These are phyloP conservation scores for Sambucus nigra DNA, from an alignment of 129 eudicot genomes.

Conservation along the genomic window DNA sequence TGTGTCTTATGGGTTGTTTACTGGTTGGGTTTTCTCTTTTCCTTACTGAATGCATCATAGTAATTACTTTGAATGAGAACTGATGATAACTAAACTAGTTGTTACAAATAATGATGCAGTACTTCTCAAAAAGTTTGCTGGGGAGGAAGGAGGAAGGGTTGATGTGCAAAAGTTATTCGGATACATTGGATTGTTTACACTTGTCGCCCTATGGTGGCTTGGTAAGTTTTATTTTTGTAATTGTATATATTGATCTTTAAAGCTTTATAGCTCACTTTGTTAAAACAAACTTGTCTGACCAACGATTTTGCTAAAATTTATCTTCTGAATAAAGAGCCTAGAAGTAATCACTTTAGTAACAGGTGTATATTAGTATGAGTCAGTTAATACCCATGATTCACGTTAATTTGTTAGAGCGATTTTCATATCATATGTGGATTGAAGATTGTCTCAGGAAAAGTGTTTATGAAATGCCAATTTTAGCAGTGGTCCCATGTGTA, in stretches of 20 bases:
- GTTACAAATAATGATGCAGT: constrained; percentile 35
- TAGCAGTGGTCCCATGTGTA: too few species aligned
- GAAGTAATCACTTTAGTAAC: too few species aligned
- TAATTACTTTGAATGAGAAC: background rate
- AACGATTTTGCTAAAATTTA: too few species aligned
- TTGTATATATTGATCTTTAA: too few species aligned
- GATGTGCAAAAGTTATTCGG: constrained; percentile 96
- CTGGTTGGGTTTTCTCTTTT: constrained; percentile 47
- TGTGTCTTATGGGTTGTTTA: constrained; percentile 79
- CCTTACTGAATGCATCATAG: background rate
- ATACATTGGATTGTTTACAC: constrained; percentile 84
- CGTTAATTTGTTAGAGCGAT: too few species aligned
- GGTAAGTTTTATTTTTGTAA: constrained; percentile 58
- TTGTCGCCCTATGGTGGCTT: constrained; percentile 99
- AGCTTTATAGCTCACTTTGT: background rate
- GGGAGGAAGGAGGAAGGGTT: constrained; percentile 90
- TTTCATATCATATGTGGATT: too few species aligned
- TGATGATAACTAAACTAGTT: background rate
- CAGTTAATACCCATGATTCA: too few species aligned
- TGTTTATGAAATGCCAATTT: too few species aligned
- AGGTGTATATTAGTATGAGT: too few species aligned
- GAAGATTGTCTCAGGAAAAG: too few species aligned
- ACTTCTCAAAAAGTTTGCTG: constrained; percentile 89
- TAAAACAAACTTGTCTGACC: too few species aligned
- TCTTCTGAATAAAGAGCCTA: too few species aligned